Evolutionary conservation across 2,329 filamentous ascomycete genomes (phyloP).

Genomic region (Penicillium corylophilum): DNA sequence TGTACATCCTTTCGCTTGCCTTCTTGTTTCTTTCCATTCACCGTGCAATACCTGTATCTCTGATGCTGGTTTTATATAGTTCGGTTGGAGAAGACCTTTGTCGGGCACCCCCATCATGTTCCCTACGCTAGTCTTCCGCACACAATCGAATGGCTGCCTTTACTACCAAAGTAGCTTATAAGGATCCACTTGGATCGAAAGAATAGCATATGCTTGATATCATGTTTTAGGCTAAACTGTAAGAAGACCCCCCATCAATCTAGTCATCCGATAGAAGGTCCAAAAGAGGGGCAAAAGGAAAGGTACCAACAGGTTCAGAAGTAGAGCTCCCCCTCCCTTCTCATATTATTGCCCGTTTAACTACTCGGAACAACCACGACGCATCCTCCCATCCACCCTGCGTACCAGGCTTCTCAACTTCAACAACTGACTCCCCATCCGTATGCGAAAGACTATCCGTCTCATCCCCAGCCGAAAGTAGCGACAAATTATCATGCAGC

Average conservation of each 20-base stretch:
- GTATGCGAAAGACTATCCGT: conserved; percentile 24
- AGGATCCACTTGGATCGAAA: background rate
- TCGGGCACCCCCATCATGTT: background rate
- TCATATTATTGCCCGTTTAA: conserved; percentile 39
- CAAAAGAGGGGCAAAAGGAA: background rate
- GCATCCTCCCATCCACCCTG: conserved; percentile 59
- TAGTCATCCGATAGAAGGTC: background rate
- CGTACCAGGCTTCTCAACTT: conserved; percentile 37
- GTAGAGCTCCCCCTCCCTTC: background rate
- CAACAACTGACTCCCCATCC: conserved; percentile 28
- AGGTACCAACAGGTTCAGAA: background rate
- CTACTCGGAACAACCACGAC: conserved; percentile 57
- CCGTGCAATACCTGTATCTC: background rate
- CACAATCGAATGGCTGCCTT: background rate
- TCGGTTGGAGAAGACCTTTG: background rate
- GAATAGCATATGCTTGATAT: background rate
- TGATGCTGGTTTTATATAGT: background rate
- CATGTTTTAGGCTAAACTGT: background rate
- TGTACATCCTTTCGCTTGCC: conserved; percentile 12
- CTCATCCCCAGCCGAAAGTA: conserved; percentile 23
- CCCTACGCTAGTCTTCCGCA: background rate
- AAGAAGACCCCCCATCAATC: background rate
- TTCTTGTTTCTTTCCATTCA: background rate
- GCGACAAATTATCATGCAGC: conserved; percentile 11
- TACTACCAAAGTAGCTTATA: background rate